A percentile compares a stretch with the other conserved stretches of the same genome.
phyloP scores from a whole-genome alignment of 2,329 filamentous ascomycete genomes.

The Alternaria arborescens region DNA sequence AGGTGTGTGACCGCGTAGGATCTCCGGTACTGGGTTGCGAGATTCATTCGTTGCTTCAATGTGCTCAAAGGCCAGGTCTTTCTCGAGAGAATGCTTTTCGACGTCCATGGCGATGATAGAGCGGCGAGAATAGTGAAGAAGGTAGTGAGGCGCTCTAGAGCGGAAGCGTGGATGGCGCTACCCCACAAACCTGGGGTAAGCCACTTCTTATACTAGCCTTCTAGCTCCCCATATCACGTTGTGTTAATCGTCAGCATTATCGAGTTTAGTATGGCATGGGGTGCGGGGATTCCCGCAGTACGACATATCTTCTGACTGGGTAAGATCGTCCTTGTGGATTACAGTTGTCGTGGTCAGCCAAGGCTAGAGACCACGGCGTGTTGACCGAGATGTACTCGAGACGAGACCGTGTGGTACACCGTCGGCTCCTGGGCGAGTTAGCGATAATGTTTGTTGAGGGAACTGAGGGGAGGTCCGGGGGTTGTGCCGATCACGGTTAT shows the following conservation, averaged over 20 bases:
- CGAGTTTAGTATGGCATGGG: background rate
- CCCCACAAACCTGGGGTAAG: conserved; percentile 13
- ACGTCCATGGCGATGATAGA: background rate
- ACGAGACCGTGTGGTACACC: background rate
- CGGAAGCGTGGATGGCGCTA: background rate
- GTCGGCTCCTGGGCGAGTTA: background rate
- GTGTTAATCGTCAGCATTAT: background rate
- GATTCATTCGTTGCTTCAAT: conserved; percentile 15
- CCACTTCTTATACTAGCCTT: conserved; percentile 1
- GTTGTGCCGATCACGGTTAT: conserved; percentile 1
- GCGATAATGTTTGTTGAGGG: background rate
- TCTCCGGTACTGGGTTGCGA: conserved; percentile 17
- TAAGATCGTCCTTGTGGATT: conserved; percentile 7
- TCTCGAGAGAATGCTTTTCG: background rate
- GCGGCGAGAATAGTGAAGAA: background rate
- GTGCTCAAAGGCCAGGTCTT: conserved; percentile 16
- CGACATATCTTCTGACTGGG: background rate
- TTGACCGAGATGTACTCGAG: conserved; percentile 2
- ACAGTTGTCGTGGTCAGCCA: background rate
- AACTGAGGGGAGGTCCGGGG: background rate
- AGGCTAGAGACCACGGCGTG: conserved; percentile 10
- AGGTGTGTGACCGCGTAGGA: conserved; percentile 21
- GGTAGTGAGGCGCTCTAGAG: background rate
- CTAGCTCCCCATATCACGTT: background rate
- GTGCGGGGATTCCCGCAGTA: conserved; percentile 1